Evolutionary conservation across 352 stramenopile species (phyloP).

Genomic region (Saprolegnia parasitica): DNA sequence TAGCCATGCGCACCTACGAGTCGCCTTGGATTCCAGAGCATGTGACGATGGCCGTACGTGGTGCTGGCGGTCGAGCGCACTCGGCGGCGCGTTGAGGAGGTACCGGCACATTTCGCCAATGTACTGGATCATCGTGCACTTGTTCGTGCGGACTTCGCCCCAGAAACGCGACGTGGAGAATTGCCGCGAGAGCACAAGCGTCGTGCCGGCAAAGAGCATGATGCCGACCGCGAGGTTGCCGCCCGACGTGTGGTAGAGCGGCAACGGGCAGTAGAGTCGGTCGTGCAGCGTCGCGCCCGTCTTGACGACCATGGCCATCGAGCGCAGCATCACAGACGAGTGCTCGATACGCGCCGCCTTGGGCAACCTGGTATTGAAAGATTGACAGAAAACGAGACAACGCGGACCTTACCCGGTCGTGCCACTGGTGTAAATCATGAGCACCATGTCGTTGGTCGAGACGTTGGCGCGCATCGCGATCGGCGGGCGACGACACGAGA

Average conservation of each 20-base stretch:
- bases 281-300: conserved; percentile 56
- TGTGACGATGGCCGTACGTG: conserved; percentile 9
- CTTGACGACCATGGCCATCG: conserved; percentile 44
- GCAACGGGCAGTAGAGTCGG: conserved; percentile 72
- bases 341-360: conserved; percentile 77
- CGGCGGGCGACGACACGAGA: conserved; percentile 27
- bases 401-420: conserved; percentile 48
- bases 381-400: background rate
- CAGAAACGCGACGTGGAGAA: conserved; percentile 77
- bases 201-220: conserved; percentile 70
- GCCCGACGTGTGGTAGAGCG: conserved; percentile 80
- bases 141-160: conserved; percentile 58
- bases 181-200: conserved; percentile 64
- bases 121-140: conserved; percentile 84
- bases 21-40: background rate
- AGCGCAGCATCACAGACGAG: conserved; percentile 62
- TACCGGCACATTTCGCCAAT: conserved; percentile 90
- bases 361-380: conserved; percentile 36
- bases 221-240: conserved; percentile 76
- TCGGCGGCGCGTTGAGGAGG: conserved; percentile 53
- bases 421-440: conserved; percentile 85
- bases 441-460: conserved; percentile 50
- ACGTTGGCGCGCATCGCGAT: conserved; percentile 36
- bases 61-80: conserved; percentile 56
- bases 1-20: conserved; percentile 57